Evolutionary conservation across 768 basidiomycete genomes (phyloP).

Genomic region (Aureoboletus auriporus): DNA sequence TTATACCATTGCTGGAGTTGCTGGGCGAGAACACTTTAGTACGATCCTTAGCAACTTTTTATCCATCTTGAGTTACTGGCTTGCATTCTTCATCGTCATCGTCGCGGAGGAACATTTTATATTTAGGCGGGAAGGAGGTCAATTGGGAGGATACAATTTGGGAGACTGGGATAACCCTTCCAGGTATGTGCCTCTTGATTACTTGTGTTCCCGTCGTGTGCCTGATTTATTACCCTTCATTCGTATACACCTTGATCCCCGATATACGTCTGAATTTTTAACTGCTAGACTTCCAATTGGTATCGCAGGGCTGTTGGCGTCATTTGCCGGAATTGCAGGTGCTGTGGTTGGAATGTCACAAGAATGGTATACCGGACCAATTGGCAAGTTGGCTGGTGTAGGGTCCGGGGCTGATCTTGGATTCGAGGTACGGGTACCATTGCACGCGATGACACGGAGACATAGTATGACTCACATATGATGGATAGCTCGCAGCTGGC

Average conservation of each 20-base stretch:
- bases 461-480: no score
- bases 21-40: constrained; percentile 43
- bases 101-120: constrained; percentile 44
- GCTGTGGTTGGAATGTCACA: constrained; percentile 53
- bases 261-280: no score
- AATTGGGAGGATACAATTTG: constrained; percentile 49
- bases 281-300: constrained; percentile 43
- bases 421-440: constrained; percentile 39
- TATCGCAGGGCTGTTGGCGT: constrained; percentile 44
- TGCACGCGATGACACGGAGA: no score
- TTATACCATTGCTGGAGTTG: constrained; percentile 39
- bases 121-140: constrained; percentile 38
- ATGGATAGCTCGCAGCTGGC: constrained; percentile 36
- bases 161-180: constrained; percentile 43
- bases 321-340: constrained; percentile 42
- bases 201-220: not conserved
- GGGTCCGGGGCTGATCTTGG: constrained; percentile 48
- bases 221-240: no score
- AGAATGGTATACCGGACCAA: constrained; percentile 49
- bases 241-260: no score
- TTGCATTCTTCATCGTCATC: constrained; percentile 43
- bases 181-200: constrained; percentile 21
- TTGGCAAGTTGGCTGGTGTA: constrained; percentile 40
- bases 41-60: constrained; percentile 41
- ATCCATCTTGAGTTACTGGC: constrained; percentile 43